These are phyloP conservation scores for Herpotrichia juniperi DNA, from an alignment of 2,329 filamentous ascomycete species.

Conservation along the genomic window DNA sequence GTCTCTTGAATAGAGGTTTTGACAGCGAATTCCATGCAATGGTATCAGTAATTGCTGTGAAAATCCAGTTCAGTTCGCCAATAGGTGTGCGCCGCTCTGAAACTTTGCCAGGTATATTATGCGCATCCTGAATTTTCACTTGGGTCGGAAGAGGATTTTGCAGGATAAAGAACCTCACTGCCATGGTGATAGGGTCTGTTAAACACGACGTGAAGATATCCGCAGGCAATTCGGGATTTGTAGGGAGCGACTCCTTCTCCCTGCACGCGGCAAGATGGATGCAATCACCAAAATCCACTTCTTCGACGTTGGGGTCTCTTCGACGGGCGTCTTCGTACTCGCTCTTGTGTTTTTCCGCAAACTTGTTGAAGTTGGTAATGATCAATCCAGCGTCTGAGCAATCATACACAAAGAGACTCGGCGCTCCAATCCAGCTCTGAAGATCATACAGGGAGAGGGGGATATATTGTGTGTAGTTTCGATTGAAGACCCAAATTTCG, in stretches of 20 bases:
- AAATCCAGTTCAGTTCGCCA: conserved; percentile 98
- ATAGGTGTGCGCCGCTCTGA: conserved; percentile 93
- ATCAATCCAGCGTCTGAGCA: conserved; percentile 97
- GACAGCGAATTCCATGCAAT: conserved; percentile 98
- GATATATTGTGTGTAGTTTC: conserved; percentile 98
- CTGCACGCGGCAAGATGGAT: conserved; percentile 94
- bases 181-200: conserved; percentile 97
- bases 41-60: conserved; percentile 97
- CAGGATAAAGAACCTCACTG: conserved; percentile 92
- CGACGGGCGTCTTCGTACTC: conserved; percentile 80
- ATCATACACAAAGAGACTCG: conserved; percentile 96
- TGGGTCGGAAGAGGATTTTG: conserved; percentile 78
- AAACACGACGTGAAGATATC: conserved; percentile 96
- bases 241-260: conserved; percentile 89
- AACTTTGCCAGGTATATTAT: conserved; percentile 86
- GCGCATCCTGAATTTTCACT: conserved; percentile 80
- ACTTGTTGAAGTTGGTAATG: conserved; percentile 90
- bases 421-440: conserved; percentile 93
- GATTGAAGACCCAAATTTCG: conserved; percentile 99
- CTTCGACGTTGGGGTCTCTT: conserved; percentile 72
- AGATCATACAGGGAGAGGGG: conserved; percentile 94
- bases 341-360: conserved; percentile 91
- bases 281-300: conserved; percentile 75
- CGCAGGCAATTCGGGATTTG: conserved; percentile 89
- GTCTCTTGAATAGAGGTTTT: conserved; percentile 89